Conservation (phyloP, 164 flowering plant genomes). For the Nelumbo lutea region DNA sequence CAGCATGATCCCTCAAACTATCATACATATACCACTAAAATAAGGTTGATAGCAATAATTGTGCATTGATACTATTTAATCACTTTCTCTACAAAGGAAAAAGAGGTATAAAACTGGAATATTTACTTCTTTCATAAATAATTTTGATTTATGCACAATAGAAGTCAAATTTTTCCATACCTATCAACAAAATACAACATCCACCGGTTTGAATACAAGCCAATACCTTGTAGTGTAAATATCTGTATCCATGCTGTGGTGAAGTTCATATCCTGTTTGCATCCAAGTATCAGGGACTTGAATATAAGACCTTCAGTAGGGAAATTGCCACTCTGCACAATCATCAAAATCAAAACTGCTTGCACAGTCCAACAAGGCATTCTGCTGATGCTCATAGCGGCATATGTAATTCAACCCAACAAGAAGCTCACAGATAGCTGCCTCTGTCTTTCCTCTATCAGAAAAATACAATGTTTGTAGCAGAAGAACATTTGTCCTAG, state of each 20-base stretch:
- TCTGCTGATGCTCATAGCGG: slow-evolving; percentile 90
- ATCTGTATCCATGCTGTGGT: slow-evolving; percentile 23
- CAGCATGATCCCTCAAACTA: not conserved
- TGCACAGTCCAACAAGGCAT: slow-evolving; percentile 86
- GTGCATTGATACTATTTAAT: not conserved
- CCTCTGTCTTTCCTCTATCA: slow-evolving; percentile 56
- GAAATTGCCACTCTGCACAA: slow-evolving; percentile 77
- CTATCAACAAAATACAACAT: slow-evolving; percentile 21
- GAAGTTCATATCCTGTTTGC: slow-evolving; percentile 15
- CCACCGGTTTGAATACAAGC: slow-evolving; percentile 11
- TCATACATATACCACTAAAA: not conserved
- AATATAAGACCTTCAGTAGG: slow-evolving; percentile 28
- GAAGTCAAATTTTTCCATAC: slow-evolving; percentile 24
- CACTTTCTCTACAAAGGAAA: not conserved
- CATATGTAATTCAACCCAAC: slow-evolving; percentile 72
- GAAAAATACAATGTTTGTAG: slow-evolving; percentile 70
- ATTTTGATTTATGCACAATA: slow-evolving; percentile 23
- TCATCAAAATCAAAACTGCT: slow-evolving; percentile 89
- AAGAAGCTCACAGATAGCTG: slow-evolving; percentile 56
- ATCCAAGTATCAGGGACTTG: slow-evolving; percentile 8
- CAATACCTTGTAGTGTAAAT: slow-evolving; percentile 13
- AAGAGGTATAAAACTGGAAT: not conserved
- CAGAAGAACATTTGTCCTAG: slow-evolving; percentile 56
- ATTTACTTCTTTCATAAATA: slow-evolving; percentile 3
- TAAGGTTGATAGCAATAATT: not conserved